phyloP scores from a whole-genome alignment of 1,284 basidiomycete species.

The Trichosporon faecale region DNA sequence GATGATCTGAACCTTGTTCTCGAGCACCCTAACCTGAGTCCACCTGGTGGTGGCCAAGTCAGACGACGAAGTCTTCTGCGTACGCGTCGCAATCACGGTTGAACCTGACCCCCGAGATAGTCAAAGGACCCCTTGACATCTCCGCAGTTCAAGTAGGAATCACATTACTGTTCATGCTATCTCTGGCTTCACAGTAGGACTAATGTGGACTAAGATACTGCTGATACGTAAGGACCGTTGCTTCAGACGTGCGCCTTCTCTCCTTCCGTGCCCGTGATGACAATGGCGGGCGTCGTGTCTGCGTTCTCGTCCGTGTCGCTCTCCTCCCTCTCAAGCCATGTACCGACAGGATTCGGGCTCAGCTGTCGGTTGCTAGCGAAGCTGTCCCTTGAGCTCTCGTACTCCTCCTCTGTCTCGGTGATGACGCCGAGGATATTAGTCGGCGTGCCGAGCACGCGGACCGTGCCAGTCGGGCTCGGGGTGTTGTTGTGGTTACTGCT shows the following conservation, averaged over 20 bases:
- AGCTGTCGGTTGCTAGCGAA: neutral
- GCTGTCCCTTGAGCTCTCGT: neutral
- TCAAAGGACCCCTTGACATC: too few species aligned
- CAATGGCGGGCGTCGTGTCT: neutral
- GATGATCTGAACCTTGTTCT: neutral
- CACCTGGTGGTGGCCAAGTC: too few species aligned
- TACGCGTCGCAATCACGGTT: too few species aligned
- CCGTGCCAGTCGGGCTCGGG: neutral
- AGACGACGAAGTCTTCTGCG: too few species aligned
- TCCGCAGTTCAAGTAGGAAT: neutral
- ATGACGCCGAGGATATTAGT: slow-evolving; percentile 6
- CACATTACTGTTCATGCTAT: neutral
- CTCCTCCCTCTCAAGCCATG: neutral
- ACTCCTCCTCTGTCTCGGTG: slow-evolving; percentile 5
- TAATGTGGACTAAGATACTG: neutral
- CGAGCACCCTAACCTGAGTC: too few species aligned
- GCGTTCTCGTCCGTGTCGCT: neutral
- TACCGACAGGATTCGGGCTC: neutral
- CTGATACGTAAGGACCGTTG: neutral
- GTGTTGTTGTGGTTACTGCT: neutral
- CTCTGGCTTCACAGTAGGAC: neutral
- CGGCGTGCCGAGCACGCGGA: slow-evolving; percentile 1
- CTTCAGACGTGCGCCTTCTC: neutral
- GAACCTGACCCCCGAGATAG: too few species aligned
- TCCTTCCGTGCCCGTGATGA: neutral